Conservation (phyloP, 768 basidiomycete genomes). For the Macrolepiota albuminosa region DNA sequence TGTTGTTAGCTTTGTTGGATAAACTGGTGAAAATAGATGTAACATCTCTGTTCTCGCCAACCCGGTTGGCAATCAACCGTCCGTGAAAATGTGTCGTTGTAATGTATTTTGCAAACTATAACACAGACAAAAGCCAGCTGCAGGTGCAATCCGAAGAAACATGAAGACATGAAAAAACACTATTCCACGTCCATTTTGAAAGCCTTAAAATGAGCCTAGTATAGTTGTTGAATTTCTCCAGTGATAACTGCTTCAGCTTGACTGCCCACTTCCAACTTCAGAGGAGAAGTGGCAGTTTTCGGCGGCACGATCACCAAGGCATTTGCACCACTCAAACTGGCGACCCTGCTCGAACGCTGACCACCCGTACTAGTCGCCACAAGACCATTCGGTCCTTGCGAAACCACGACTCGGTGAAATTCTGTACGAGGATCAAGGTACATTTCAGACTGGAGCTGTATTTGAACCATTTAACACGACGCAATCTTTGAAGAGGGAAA, state of each 20-base stretch:
- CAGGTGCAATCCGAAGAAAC: not conserved
- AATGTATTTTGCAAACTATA: not conserved
- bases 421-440: conserved; percentile 69
- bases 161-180: not conserved
- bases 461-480: conserved; percentile 18
- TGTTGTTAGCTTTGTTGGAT: not conserved
- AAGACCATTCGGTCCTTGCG: conserved; percentile 40
- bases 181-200: not conserved
- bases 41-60: not conserved
- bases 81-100: not conserved
- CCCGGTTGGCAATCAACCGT: not conserved
- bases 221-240: conserved; percentile 39
- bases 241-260: conserved; percentile 59
- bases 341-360: conserved; percentile 78
- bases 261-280: conserved; percentile 48
- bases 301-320: conserved; percentile 69
- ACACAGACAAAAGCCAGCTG: not conserved
- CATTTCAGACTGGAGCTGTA: conserved; percentile 57
- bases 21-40: not conserved
- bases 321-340: conserved; percentile 78
- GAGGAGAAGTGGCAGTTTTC: conserved; percentile 22
- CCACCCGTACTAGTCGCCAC: conserved; percentile 80
- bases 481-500: not conserved
- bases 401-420: conserved; percentile 75
- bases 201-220: not conserved